Base-by-base conservation (phyloP, 306 rosid species). In the Sesbania bispinosa region DNA sequence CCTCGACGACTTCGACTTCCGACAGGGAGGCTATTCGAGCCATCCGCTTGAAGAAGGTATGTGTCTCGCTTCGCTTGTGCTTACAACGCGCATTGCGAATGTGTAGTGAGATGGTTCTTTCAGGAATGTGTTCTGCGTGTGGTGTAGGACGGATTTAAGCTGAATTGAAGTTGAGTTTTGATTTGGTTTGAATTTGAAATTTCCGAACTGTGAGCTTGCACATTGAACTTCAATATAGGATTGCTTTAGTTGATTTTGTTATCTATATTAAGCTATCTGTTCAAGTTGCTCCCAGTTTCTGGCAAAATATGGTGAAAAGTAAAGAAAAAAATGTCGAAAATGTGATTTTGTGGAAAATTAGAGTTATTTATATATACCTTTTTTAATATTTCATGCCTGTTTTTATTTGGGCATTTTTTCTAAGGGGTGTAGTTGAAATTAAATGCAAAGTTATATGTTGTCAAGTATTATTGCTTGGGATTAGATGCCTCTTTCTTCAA, bases 21-120 rank as follows among this genome's bases (percentile, higher is more conserved):
- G 96, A 89, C 19, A 82, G 71, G 62, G 98, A 94, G 4, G 88
- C 95, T 19, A 39, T 94, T 73, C 90, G 97, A 60, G 89, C 97
- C 83, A 89, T 94, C 69, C 96, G 99, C 66, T 70, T 91, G 71
- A 87, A 85, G 72, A 94, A 94, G 95, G 97, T 89, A n/a, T 4
- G 4, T 58, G 10, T 1, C 20, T 55, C 13, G 7, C 67, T 39
- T 38, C 41, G 20, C 7, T 65, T n/a, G 15, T 11, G 23, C 18
- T 57, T 29, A n/a, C n/a, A n/a, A n/a, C n/a, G n/a, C 8, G 5
- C 14, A 45, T 24, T 23, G 59, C 9, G 11, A 11, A 30, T 15
- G 39, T 30, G 46, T 18, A 10, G 30, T 38, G 13, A 35, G 6
- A 35, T 42, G 43, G 30, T 20, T 36, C 20, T 6, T 6, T 41